These are phyloP conservation scores for Zoysia japonica DNA, from an alignment of 176 grass and related monocot genomes.

Conservation along the genomic window DNA sequence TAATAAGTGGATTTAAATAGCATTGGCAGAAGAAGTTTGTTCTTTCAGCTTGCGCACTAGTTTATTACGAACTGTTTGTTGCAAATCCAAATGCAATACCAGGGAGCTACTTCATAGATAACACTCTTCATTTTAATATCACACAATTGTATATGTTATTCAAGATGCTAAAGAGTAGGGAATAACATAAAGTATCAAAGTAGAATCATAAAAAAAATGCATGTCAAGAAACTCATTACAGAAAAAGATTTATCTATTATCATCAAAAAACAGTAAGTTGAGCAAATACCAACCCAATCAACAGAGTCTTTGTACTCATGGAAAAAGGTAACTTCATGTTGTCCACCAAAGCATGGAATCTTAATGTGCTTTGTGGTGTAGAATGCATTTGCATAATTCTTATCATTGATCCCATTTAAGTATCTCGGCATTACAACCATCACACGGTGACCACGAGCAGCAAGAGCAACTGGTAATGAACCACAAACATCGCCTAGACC, in stretches of 20 bases:
- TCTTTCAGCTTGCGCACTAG: not conserved
- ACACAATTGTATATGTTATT: not conserved
- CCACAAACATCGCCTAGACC: conserved; percentile 96
- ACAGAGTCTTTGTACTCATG: conserved; percentile 82
- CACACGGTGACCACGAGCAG: conserved; percentile 84
- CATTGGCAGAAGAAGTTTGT: not conserved
- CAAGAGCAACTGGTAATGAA: conserved; percentile 87
- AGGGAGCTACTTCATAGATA: conserved; percentile 6
- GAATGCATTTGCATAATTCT: conserved; percentile 55
- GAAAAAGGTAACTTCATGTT: conserved; percentile 82
- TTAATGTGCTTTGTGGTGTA: conserved; percentile 59
- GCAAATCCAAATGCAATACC: conserved; percentile 1
- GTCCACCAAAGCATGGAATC: conserved; percentile 67
- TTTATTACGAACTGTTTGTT: conserved; percentile 13
- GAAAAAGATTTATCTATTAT: not conserved
- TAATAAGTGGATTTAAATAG: not conserved
- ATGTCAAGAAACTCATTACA: conserved; percentile 22
- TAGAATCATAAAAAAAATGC: not conserved
- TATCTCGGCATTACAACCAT: conserved; percentile 97
- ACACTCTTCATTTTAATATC: not conserved
- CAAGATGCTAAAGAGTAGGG: too few species aligned
- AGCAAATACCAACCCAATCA: conserved; percentile 73
- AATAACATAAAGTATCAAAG: not conserved
- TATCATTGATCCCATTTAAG: conserved; percentile 63
- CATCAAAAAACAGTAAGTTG: conserved; percentile 27